phyloP scores from a whole-genome alignment of 1,139 yeast genomes.

The Yamadazyma spencermartinsiae region DNA sequence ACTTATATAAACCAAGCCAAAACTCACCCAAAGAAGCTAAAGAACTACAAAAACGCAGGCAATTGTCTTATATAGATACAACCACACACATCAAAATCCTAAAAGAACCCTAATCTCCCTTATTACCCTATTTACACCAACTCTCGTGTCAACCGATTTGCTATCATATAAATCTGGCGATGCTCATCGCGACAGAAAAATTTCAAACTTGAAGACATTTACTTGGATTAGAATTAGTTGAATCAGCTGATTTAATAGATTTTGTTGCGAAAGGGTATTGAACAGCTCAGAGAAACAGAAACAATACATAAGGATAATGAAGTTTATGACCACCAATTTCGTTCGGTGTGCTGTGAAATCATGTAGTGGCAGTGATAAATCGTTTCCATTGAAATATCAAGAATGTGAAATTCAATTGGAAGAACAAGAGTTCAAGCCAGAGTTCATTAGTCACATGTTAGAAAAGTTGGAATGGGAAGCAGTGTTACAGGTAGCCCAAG shows the following conservation, averaged over 20 bases:
- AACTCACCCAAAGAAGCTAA: too few species aligned
- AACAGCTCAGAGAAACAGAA: conserved; percentile 1
- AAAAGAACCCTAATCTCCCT: too few species aligned
- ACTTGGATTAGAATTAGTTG: too few species aligned
- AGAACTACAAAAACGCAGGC: too few species aligned
- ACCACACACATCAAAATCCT: too few species aligned
- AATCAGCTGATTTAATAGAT: too few species aligned
- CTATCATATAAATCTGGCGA: neutral
- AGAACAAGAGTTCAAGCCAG: conserved; percentile 82
- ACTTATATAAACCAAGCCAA: too few species aligned
- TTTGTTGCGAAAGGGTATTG: too few species aligned
- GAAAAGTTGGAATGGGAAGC: conserved; percentile 91
- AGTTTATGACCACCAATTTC: conserved; percentile 90
- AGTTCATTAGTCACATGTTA: conserved; percentile 72
- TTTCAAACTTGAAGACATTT: neutral
- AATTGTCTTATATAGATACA: too few species aligned
- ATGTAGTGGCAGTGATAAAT: conserved; percentile 71
- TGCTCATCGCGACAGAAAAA: neutral
- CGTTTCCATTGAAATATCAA: conserved; percentile 77
- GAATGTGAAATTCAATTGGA: conserved; percentile 75
- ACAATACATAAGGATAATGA: conserved; percentile 58
- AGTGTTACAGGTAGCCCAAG: conserved; percentile 69
- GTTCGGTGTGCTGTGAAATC: conserved; percentile 88
- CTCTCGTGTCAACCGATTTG: too few species aligned
- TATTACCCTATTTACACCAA: too few species aligned